These are phyloP conservation scores for Cyberlindnera mississippiensis DNA, from an alignment of 805 yeast species.

Conservation along the genomic window DNA sequence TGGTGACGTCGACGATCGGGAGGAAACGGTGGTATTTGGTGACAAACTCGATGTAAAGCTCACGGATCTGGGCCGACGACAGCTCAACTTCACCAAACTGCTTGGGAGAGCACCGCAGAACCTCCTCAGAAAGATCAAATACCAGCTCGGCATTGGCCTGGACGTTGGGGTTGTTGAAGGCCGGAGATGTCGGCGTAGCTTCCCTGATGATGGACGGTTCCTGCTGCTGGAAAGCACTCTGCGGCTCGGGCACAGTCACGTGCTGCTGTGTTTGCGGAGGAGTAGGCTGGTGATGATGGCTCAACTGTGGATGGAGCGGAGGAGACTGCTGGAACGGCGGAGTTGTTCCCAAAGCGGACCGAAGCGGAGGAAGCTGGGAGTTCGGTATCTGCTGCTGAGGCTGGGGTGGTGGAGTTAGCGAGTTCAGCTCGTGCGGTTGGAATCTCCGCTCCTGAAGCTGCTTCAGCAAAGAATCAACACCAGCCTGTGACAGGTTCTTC, in stretches of 20 bases:
- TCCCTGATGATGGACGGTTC: slow-evolving; percentile 27
- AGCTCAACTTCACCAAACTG: slow-evolving; percentile 65
- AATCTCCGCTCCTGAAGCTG: slow-evolving; percentile 21
- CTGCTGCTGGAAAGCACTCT: neutral
- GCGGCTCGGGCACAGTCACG: no score
- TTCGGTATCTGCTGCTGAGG: neutral
- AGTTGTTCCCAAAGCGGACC: slow-evolving; percentile 7
- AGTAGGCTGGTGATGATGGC: slow-evolving; percentile 2
- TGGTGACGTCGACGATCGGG: slow-evolving; percentile 79
- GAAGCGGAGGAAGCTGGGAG: slow-evolving; percentile 12
- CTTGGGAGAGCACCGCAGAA: slow-evolving; percentile 59
- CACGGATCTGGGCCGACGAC: slow-evolving; percentile 54
- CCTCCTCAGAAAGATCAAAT: slow-evolving; percentile 31
- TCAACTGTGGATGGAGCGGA: slow-evolving; percentile 8
- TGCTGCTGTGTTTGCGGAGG: neutral
- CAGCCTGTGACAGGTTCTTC: slow-evolving; percentile 40
- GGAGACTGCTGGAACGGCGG: slow-evolving; percentile 10
- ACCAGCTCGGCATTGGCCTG: slow-evolving; percentile 13
- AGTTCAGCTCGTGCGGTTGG: slow-evolving; percentile 18
- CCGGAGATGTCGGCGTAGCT: slow-evolving; percentile 16
- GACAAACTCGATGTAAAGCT: slow-evolving; percentile 65
- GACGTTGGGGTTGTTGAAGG: slow-evolving; percentile 6
- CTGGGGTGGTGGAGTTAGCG: slow-evolving; percentile 7
- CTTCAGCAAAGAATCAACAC: slow-evolving; percentile 21
- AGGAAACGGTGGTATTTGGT: slow-evolving; percentile 77